Evolutionary conservation across 2,329 filamentous ascomycete genomes (phyloP), one percentile per base, ranked within the genome.

Genomic region (Calonectria leucothoes): DNA sequence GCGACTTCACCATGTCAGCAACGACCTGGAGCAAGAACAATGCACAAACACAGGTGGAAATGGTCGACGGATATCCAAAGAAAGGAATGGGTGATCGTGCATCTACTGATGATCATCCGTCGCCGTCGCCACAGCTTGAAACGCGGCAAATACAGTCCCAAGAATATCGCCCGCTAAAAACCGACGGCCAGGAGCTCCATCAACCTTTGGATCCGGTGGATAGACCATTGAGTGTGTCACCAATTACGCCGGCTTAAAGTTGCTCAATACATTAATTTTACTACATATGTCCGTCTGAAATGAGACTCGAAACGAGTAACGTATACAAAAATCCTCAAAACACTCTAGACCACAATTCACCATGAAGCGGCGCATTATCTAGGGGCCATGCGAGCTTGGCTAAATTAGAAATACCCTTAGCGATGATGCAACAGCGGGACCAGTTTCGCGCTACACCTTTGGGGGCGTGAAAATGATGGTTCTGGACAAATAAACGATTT

Each of bases 21-120:
- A 25, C n/a, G n/a, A 27, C 65, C 17, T 73, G 71, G 71, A 73
- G 71, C 29, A 73, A 45, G 25, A 45, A 27, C 4, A 70, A 73
- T 27, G 71, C 37, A 29, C 11, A 51, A 11, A 72, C 63, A n/a
- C 31, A 69, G 15, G 63, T 72, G 8, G 70, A 72, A 12, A 66
- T 66, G 63, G 29, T 25, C 4, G 20, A 66, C 6, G 63, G 63
- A 12, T 23, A 66, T 37, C 39, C 63, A n/a, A 66, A 66, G 20
- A 63, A 63, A 11, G 27, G 42, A 12, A 6, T n/a, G 12, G 35
- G 42, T 17, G 7, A 15, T 17, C n/a, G 29, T 23, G 29, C 39
- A 20, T 45, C 17, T 20, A 8, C n/a, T 14, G 52, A 57, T 4
- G 31, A 57, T 33, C n/a, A 20, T n/a, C 8, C 31, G n/a, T 20